Conservation (phyloP, 352 stramenopile genomes). For the Pythium aquatile region DNA sequence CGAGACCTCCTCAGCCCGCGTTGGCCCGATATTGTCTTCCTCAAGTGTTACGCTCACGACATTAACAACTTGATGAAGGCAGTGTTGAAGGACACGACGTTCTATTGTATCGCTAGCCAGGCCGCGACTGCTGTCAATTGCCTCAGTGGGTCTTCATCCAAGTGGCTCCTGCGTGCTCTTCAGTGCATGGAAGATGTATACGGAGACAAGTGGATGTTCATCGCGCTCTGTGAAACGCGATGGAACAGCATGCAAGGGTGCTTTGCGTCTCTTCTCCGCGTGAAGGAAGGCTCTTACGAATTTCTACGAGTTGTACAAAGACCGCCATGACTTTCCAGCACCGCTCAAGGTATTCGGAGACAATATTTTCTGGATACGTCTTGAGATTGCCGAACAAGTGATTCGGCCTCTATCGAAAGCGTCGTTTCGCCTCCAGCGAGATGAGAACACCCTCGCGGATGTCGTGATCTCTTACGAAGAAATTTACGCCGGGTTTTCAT, state of each 20-base stretch:
- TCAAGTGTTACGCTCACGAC: conserved; percentile 9
- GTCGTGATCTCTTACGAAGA: too few species aligned
- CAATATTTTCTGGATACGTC: too few species aligned
- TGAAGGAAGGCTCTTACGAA: neutral
- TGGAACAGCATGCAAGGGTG: conserved; percentile 27
- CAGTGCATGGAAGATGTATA: conserved; percentile 15
- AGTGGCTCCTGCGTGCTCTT: conserved; percentile 11
- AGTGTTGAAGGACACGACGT: conserved; percentile 10
- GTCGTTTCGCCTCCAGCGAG: too few species aligned
- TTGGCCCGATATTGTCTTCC: conserved; percentile 17
- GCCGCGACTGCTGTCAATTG: conserved; percentile 11
- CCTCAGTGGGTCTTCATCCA: conserved; percentile 20
- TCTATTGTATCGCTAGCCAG: conserved; percentile 6
- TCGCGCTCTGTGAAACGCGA: conserved; percentile 17
- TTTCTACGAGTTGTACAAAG: too few species aligned
- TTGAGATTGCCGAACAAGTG: too few species aligned
- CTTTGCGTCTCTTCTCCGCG: conserved; percentile 22
- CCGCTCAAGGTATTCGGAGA: too few species aligned
- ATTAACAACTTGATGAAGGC: conserved; percentile 27
- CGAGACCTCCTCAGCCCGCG: conserved; percentile 21
- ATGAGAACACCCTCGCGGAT: too few species aligned
- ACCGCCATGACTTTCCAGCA: too few species aligned
- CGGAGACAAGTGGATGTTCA: conserved; percentile 5
- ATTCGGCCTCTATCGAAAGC: too few species aligned
- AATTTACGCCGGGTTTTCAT: too few species aligned